A percentile compares a stretch with the other conserved stretches of the same genome.
phyloP scores from a whole-genome alignment of 306 rosid genomes.

The Acacia confusa region DNA sequence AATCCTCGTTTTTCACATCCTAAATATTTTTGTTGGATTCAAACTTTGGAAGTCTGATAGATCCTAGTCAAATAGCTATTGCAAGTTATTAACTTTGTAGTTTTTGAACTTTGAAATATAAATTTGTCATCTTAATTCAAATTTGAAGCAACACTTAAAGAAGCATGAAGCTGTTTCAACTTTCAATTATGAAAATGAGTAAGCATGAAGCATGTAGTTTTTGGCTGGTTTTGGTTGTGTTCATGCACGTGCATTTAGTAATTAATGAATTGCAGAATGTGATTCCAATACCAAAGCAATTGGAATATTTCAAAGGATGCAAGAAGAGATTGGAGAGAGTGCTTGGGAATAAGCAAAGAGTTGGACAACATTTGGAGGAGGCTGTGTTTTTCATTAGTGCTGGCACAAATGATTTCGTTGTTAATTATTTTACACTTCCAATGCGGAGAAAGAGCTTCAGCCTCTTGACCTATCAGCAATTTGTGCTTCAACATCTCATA shows the following conservation, averaged over 20 bases:
- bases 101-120: background rate
- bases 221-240: background rate
- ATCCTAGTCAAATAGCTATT: too few species aligned
- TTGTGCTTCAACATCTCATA: conserved; percentile 46
- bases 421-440: conserved; percentile 62
- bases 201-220: too few species aligned
- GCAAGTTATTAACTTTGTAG: too few species aligned
- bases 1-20: background rate
- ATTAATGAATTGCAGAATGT: conserved; percentile 49
- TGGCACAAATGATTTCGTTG: conserved; percentile 74
- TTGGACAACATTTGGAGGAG: conserved; percentile 41
- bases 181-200: background rate
- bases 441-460: conserved; percentile 39
- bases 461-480: conserved; percentile 39
- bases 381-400: conserved; percentile 65
- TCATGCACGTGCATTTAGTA: background rate
- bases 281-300: conserved; percentile 48
- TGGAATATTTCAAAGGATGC: conserved; percentile 61
- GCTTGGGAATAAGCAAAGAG: conserved; percentile 42
- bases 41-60: background rate
- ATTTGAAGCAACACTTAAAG: background rate
- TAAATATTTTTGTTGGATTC: too few species aligned
- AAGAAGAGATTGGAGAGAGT: conserved; percentile 50
- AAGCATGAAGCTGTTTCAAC: background rate
- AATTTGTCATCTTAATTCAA: background rate